A percentile compares a stretch with the other conserved stretches of the same genome.
These are phyloP conservation scores for Salix arbutifolia DNA, from an alignment of 345 rosid species.

Conservation along the genomic window DNA sequence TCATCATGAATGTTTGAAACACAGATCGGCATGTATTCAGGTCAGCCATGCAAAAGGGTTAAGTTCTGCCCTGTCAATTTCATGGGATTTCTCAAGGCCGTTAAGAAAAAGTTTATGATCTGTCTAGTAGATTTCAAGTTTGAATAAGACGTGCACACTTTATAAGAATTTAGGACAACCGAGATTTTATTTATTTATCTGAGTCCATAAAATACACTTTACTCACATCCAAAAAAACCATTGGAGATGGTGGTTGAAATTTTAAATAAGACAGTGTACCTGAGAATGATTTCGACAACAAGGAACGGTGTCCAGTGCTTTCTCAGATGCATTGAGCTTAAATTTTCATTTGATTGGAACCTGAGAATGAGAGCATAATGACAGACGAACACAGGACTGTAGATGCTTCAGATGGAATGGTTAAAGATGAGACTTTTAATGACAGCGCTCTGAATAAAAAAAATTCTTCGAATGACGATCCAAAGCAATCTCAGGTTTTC, in stretches of 20 bases:
- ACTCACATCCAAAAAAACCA: no score
- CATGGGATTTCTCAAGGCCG: not conserved
- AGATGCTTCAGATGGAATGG: not conserved
- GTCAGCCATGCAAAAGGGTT: not conserved
- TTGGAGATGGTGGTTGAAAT: not conserved
- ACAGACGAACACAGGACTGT: not conserved
- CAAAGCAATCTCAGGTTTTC: not conserved
- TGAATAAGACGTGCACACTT: no score
- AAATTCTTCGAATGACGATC: no score
- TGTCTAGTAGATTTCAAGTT: accelerated
- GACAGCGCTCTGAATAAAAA: not conserved
- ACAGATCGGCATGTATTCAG: not conserved
- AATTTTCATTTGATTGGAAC: no score
- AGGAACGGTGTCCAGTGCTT: not conserved
- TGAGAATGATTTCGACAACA: not conserved
- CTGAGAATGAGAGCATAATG: not conserved
- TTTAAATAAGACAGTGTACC: not conserved
- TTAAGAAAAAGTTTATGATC: not conserved
- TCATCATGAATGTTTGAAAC: not conserved
- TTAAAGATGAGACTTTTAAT: not conserved
- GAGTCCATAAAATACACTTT: no score
- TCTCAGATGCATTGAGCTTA: not conserved
- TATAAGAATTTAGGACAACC: accelerated
- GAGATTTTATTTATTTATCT: no score
- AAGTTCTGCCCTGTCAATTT: not conserved